These are phyloP conservation scores for Rosa persica DNA, from an alignment of 306 rosid genomes.

Conservation along the genomic window DNA sequence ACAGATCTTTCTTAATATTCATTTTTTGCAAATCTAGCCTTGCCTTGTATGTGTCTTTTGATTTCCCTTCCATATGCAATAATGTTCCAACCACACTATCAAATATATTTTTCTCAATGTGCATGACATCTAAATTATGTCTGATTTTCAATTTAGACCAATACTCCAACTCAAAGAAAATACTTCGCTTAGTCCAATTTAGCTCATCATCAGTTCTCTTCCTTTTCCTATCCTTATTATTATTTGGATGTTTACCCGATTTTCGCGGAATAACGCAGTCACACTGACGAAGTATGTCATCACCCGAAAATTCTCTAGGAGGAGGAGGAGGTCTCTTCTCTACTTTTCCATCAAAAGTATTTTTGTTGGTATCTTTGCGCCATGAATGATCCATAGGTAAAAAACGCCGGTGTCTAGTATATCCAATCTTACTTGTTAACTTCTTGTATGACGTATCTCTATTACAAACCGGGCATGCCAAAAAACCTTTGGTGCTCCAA, in stretches of 20 bases:
- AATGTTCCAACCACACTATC: background rate
- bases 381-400: background rate
- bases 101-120: conserved; percentile 1
- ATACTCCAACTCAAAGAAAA: background rate
- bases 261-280: background rate
- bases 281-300: background rate
- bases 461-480: background rate
- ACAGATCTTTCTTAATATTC: background rate
- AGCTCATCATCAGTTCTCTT: background rate
- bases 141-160: background rate
- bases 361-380: background rate
- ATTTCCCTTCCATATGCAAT: background rate
- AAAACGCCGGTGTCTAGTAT: no score
- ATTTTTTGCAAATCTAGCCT: background rate
- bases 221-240: background rate
- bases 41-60: background rate
- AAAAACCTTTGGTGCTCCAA: background rate
- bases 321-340: background rate
- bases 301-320: no score
- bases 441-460: background rate
- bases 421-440: no score
- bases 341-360: background rate
- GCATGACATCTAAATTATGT: background rate
- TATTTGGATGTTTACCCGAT: background rate
- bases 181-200: background rate